Conservation (phyloP, 768 basidiomycete genomes). For the Lactarius hengduanensis region DNA sequence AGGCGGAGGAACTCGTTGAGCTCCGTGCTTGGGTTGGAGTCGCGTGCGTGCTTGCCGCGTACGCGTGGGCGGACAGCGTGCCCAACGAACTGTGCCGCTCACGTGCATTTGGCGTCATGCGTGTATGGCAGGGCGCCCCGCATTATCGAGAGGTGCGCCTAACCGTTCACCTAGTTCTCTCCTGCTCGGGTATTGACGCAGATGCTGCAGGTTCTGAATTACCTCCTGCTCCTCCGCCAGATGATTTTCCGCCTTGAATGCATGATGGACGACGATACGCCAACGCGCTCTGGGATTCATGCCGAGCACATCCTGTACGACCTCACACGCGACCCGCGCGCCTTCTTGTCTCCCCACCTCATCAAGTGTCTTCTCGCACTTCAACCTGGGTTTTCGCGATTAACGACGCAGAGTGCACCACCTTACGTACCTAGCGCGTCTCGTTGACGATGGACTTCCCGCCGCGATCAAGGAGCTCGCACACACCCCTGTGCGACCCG, state of each 20-base stretch:
- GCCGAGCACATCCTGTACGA: constrained; percentile 67
- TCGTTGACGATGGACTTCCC: constrained; percentile 66
- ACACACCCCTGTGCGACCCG: constrained; percentile 47
- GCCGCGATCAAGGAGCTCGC: constrained; percentile 63
- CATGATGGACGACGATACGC: constrained; percentile 64
- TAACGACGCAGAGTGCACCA: constrained; percentile 55
- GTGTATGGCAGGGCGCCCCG: constrained; percentile 62
- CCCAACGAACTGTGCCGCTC: constrained; percentile 64
- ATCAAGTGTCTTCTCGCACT: constrained; percentile 58
- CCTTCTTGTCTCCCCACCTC: constrained; percentile 59
- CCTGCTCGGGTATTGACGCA: constrained; percentile 7
- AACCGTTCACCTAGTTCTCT: background rate
- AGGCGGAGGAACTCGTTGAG: constrained; percentile 45
- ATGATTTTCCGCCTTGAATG: constrained; percentile 70
- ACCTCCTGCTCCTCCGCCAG: constrained; percentile 68
- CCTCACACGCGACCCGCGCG: constrained; percentile 57
- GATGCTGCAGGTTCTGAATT: constrained; percentile 62
- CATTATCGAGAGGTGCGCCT: constrained; percentile 68
- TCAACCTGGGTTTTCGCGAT: constrained; percentile 58
- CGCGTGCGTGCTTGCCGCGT: constrained; percentile 63
- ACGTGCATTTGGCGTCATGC: constrained; percentile 58
- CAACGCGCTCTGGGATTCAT: constrained; percentile 59
- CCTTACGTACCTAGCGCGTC: constrained; percentile 60
- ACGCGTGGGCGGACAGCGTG: constrained; percentile 79
- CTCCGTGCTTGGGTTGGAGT: constrained; percentile 72